phyloP scores from a whole-genome alignment of 768 basidiomycete genomes.

The Kwoniella dejecticola region DNA sequence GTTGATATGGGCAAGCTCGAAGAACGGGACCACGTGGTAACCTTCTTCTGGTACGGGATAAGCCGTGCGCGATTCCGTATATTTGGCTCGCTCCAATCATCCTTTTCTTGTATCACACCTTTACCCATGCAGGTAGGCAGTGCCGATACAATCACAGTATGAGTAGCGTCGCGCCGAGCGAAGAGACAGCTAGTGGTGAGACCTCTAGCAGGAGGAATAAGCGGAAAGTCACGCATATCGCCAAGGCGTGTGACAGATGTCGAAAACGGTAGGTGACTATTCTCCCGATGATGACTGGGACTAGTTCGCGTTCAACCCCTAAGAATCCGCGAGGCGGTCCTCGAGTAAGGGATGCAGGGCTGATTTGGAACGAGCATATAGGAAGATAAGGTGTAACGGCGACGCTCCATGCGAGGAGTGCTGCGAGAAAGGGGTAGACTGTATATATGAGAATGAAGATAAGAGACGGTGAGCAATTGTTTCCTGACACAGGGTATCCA shows the following conservation, averaged over 20 bases:
- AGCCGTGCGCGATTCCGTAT: neutral
- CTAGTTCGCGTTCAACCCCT: no score
- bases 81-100: neutral
- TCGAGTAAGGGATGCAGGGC: no score
- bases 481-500: neutral
- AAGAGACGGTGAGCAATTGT: neutral
- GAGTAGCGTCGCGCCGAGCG: neutral
- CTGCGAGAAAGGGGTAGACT: neutral
- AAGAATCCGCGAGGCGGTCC: no score
- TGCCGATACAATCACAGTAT: neutral
- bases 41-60: neutral
- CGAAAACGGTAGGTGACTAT: neutral
- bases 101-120: neutral
- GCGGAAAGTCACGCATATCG: neutral
- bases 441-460: constrained; percentile 8
- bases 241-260: constrained; percentile 1
- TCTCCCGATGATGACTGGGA: no score
- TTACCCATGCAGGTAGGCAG: no score
- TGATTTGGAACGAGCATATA: neutral
- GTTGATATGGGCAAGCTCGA: no score
- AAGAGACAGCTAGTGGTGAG: neutral
- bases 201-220: neutral
- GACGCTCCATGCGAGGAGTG: neutral
- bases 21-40: neutral
- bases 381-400: constrained; percentile 2